Evolutionary conservation across 108 stramenopile genomes (phyloP), one percentile per base, ranked within the genome.

Genomic region (Pseudonitzschia multiseries): DNA sequence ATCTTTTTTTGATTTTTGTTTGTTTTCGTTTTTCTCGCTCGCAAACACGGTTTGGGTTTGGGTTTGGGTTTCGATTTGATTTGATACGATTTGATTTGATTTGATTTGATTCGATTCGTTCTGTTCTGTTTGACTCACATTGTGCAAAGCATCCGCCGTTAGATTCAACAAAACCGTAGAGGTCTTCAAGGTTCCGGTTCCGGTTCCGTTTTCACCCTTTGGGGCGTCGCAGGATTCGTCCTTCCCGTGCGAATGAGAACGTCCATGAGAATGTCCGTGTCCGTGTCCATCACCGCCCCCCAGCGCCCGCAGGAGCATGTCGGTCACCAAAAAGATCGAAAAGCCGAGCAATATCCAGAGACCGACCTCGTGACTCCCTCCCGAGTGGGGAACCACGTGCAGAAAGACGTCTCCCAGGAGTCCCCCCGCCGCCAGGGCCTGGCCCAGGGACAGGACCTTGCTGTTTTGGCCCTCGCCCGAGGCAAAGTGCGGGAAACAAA

Each of bases 391-490:
- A 13, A 95, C 50, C 1, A 86, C 88, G 68, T 95, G 93, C 36
- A 95, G 71, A 83, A 95, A 94, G 24, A 92, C 91, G 79, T 95
- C 93, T 21, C 93, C 93, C 62, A 95, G 62, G 31, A 95, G 72
- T 13, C 87, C 93, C 26, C 93, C 93, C 0, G 89, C 90, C 0
- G 89, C 89, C 51, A 93, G 32, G 9, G 90, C 87, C 72, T 93
- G 93, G 65, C 93, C 93, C 40, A 93, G 64, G 4, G 86, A 78
- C 42, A 93, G 74, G 43, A 80, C 33, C 48, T 66, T 41, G 29
- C 72, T 77, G 29, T n/a, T 62, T 31, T 15, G 60, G 44, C 83
- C 77, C 24, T 74, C 64, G 4, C 76, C 79, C 13, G 79, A 57
- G 20, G 81, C 77, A 56, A 86, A 91, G 52, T 81, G 78, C 6